A percentile compares a stretch with the other conserved stretches of the same genome.
phyloP scores from a whole-genome alignment of 257 asterid genomes.

The Paraleonurus japonicus region DNA sequence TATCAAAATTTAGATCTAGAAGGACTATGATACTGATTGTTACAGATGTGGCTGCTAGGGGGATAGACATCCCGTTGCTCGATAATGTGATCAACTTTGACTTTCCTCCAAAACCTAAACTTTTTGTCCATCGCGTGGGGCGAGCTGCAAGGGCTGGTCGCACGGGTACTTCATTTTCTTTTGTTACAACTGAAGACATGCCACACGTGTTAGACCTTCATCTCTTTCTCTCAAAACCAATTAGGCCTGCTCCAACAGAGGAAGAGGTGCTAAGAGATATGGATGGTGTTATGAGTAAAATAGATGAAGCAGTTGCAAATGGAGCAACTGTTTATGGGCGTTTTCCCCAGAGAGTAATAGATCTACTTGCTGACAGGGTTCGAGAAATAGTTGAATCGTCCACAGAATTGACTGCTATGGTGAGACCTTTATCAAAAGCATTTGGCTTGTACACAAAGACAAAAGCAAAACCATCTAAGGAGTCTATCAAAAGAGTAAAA shows the following conservation, averaged over 20 bases:
- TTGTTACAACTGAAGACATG: slow-evolving; percentile 87
- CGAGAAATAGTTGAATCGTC: slow-evolving; percentile 77
- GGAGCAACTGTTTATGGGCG: slow-evolving; percentile 93
- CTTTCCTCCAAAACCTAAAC: slow-evolving; percentile 90
- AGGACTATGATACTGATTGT: slow-evolving; percentile 88
- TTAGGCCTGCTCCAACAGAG: slow-evolving; percentile 88
- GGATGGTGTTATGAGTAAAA: slow-evolving; percentile 59
- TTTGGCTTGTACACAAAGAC: slow-evolving; percentile 73
- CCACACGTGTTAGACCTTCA: slow-evolving; percentile 87
- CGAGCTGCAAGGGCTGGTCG: slow-evolving; percentile 99
- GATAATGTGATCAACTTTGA: slow-evolving; percentile 93
- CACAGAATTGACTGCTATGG: slow-evolving; percentile 62
- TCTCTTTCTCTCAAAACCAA: slow-evolving; percentile 86
- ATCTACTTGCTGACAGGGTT: slow-evolving; percentile 85
- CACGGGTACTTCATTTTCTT: slow-evolving; percentile 80
- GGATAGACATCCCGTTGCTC: slow-evolving; percentile 93
- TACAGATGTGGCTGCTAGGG: slow-evolving; percentile 99
- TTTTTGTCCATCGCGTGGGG: slow-evolving; percentile 98
- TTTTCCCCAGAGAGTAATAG: slow-evolving; percentile 79
- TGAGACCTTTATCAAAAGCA: slow-evolving; percentile 66
- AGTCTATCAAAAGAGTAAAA: slow-evolving; percentile 80
- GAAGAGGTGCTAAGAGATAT: slow-evolving; percentile 66
- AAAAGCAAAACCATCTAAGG: slow-evolving; percentile 81
- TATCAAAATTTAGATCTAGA: slow-evolving; percentile 79
- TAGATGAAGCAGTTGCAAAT: slow-evolving; percentile 61